Base-by-base conservation (phyloP, 1,284 basidiomycete species). In the Porodaedalea pini region DNA sequence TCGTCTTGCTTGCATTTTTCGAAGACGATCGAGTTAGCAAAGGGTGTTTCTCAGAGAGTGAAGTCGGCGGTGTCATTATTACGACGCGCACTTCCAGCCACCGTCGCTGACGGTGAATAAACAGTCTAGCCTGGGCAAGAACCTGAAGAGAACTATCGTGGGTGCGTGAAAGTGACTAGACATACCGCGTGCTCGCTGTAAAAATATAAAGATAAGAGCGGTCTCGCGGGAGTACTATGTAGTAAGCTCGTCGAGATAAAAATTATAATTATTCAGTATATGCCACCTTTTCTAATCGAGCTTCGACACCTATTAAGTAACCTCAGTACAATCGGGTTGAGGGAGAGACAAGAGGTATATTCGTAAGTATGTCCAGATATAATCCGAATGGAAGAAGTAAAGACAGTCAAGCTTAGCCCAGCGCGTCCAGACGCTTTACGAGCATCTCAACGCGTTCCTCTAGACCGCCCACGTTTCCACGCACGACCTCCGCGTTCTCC, bases 401-500 rank as follows among this genome's bases (percentile, higher is more conserved):
- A 11, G 27, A 39, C 31, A 13, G 45, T 4, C n/a, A 21, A n/a
- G 27, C 11, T 59, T 49, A 60, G n/a, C 49, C 56, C 51, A 72
- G 50, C 51, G 69, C 65, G 50, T 86, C 82, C 59, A 91, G 64
- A 51, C 78, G 71, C 40, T 70, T 71, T 41, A 85, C 67, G 39
- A 90, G 66, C 15, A 65, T 68, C 21, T 85, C 80, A 41, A 93
- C 74, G 36, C 88, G 71, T 47, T 73, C 74, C 68, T 88, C 91
- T 31, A 97, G 76, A 23, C 80, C 82, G 31, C 76, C 72, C 10
- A 96, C 85, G 63, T 92, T 89, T 3, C 76, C 75, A 60, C 82
- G 83, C 7, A 95, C 85, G 4, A 88, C 81, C 8, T 70, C 72
- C 58, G 88, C 75, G 65, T 96, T 97, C 53, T 85, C 83, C 57